Evolutionary conservation across 305 asterid species (phyloP), one percentile per base, ranked within the genome.

Genomic region (Rubia occidens): DNA sequence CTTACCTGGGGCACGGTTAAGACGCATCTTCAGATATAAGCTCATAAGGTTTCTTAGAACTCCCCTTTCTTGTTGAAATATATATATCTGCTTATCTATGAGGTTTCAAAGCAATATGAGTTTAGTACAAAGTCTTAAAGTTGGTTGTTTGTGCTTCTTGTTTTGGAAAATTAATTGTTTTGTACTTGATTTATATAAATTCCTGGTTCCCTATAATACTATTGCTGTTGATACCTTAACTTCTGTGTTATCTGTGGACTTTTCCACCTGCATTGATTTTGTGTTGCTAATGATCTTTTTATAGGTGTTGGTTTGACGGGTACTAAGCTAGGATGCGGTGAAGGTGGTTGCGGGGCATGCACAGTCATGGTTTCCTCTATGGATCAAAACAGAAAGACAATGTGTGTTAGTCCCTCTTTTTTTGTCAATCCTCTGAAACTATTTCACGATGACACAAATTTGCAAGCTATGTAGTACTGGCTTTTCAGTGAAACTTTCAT

Each of bases 341-440:
- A 93, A 85, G 98, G 98, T 79, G 98, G 98, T 54, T 93, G 98
- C 70, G 97, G 98, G 72, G 98, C 98, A 35, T 93, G 98, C 86
- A 93, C 97, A 47, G 98, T 93, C 71, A 93, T 93, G 98, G 73
- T 93, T 75, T 93, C 98, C 80, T 86, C 81, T 85, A 77, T 84
- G 75, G 97, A 93, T 78, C 94, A 69, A 63, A 87, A 70, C 73
- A 73, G 69, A 64, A 86, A 80, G 88, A 88, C 59, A 86, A 90
- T 85, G 95, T 74, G 88, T 90, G 97, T 93, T 84, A 93, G 97
- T 87, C 75, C 76, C 77, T 47, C 76, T 75, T 70, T 71, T 61
- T 71, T 42, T 60, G 65, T 60, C 42, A 15, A n/a, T 62, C 40
- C 32, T 40, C 17, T n/a, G 8, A 42, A 40, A 40, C 63, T 58